phyloP scores from a whole-genome alignment of 345 rosid species.

The Linum tenue region DNA sequence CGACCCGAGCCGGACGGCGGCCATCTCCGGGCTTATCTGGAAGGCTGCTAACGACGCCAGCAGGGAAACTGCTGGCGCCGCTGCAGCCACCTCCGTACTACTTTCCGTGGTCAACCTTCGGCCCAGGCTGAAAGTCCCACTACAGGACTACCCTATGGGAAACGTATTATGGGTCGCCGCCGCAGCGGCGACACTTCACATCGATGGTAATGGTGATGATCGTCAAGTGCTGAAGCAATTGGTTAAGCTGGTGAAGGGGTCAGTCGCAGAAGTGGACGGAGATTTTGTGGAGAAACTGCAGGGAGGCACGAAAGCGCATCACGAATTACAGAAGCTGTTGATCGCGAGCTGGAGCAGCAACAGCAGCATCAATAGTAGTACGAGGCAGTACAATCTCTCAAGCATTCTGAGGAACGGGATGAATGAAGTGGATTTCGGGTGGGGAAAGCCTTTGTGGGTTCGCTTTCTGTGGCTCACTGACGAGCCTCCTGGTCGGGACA shows the following conservation, averaged over 20 bases:
- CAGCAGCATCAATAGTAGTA: background rate
- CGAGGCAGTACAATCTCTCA: background rate
- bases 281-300: background rate
- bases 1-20: background rate
- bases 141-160: background rate
- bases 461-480: background rate
- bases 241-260: no score
- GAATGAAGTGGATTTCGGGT: background rate
- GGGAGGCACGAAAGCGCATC: background rate
- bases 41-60: no score
- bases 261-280: background rate
- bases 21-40: background rate
- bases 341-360: background rate
- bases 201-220: no score
- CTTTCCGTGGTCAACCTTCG: background rate
- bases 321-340: background rate
- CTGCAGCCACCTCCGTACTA: background rate
- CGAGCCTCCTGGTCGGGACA: background rate
- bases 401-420: background rate
- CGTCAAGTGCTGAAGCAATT: no score
- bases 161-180: background rate
- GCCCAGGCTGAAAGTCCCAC: background rate
- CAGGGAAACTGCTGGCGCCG: background rate
- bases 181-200: no score
- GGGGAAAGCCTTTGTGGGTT: background rate